Evolutionary conservation across 805 yeast genomes (phyloP), one percentile per base, ranked within the genome.

Genomic region (Ogataea thermomethanolica): DNA sequence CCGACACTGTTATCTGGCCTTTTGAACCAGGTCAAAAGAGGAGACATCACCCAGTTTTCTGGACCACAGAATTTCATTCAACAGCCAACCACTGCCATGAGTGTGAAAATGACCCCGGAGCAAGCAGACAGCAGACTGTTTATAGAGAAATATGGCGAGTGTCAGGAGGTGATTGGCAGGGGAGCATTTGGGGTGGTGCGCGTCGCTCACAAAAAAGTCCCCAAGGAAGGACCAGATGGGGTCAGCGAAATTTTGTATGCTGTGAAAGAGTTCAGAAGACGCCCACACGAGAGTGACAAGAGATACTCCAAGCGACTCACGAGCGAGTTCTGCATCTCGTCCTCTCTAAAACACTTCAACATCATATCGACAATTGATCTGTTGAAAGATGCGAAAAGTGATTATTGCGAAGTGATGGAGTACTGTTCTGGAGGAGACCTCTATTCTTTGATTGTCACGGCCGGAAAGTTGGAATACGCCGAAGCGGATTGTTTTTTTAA

Each of bases 171-270:
- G 34, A 77, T 93, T 48, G 99, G 99, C 20, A 76, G 85, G 37
- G 98, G 98, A 14, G 81, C 96, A 0, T 91, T 85, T 67, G 99
- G 99, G 13, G 87, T 88, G 33, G 98, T 91, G 14, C 72, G 96
- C 45, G 78, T 93, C 5, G 76, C 95, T 6, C 97, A 90, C 67
- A 83, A 83, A 59, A 79, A 76, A 53, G 49, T 65, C 8, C 54
- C 50, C 13, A 56, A 34, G 37, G 55, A 41, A 15, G 46, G 48
- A 2, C 23, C 35, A 1, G 53, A 45, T 13, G 39, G 29, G 8
- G n/a, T 13, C 8, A 56, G 55, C 20, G 70, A 67, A n/a, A 81
- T 76, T 11, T 60, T 86, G 15, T 88, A 70, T 57, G 96, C 96
- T 0, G 95, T 88, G n/a, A 88, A 88, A 55, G 95, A 87, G 56